These are phyloP conservation scores for Plectosphaerella sp. DNA, from an alignment of 2,329 filamentous ascomycete species.

Conservation along the genomic window DNA sequence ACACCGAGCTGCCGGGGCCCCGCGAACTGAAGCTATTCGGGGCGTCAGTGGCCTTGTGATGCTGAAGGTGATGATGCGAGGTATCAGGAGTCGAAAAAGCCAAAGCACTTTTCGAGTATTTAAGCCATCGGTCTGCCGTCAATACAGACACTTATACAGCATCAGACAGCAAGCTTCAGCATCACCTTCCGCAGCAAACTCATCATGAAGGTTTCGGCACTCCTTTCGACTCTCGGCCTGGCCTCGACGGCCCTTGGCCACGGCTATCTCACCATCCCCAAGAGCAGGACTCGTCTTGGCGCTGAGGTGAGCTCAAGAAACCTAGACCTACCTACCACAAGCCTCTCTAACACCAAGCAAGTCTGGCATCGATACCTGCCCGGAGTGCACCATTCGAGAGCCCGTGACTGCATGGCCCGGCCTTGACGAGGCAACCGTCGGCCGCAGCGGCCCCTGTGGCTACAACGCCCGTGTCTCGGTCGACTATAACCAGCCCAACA, in stretches of 20 bases:
- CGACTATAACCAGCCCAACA: slow-evolving; percentile 45
- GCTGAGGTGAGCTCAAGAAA: slow-evolving; percentile 28
- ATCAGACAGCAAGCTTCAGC: not conserved
- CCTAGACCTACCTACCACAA: not conserved
- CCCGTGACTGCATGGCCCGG: slow-evolving; percentile 47
- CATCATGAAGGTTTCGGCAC: slow-evolving; percentile 7
- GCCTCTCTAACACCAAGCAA: slow-evolving; percentile 14
- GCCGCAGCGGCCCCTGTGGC: slow-evolving; percentile 45
- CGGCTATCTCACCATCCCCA: slow-evolving; percentile 38
- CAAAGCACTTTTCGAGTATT: not conserved
- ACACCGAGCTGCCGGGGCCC: too few species aligned
- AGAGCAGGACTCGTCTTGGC: slow-evolving; percentile 38
- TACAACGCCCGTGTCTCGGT: slow-evolving; percentile 49
- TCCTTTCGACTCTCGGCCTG: slow-evolving; percentile 8
- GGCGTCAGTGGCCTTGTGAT: too few species aligned
- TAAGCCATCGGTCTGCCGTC: not conserved
- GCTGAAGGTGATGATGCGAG: too few species aligned
- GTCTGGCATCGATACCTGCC: slow-evolving; percentile 45
- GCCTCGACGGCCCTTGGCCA: slow-evolving; percentile 27
- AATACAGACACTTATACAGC: not conserved
- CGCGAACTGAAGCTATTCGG: too few species aligned
- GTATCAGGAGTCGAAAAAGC: not conserved
- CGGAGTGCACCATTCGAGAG: slow-evolving; percentile 50
- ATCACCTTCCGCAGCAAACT: not conserved
- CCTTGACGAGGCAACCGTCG: slow-evolving; percentile 37